Evolutionary conservation across 2,329 filamentous ascomycete genomes (phyloP).

Genomic region (Penicillium sp.): DNA sequence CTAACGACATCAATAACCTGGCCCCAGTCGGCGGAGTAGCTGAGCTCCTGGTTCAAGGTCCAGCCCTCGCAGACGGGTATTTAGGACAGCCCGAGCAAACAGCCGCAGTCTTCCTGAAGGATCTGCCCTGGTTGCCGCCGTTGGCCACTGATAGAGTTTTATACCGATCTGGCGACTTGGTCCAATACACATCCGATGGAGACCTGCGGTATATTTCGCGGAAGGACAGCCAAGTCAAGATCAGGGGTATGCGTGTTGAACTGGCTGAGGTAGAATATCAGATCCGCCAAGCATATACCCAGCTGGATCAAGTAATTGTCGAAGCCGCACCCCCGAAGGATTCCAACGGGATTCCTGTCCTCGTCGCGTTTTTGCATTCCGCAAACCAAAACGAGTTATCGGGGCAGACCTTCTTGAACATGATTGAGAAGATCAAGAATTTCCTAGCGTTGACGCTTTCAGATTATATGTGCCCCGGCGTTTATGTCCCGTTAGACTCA

Average conservation of each 20-base stretch:
- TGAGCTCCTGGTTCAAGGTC: slow-evolving; percentile 43
- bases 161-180: slow-evolving; percentile 16
- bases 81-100: slow-evolving; percentile 23
- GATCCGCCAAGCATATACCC: background rate
- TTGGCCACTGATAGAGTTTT: background rate
- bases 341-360: background rate
- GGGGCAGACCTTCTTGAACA: background rate
- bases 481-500: background rate
- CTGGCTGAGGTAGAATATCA: slow-evolving; percentile 47
- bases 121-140: slow-evolving; percentile 18
- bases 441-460: background rate
- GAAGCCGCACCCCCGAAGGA: background rate
- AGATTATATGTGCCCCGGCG: background rate
- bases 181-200: slow-evolving; percentile 15
- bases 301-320: background rate
- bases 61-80: slow-evolving; percentile 35
- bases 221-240: slow-evolving; percentile 61
- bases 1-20: slow-evolving; percentile 21
- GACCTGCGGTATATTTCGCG: slow-evolving; percentile 45
- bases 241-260: slow-evolving; percentile 61
- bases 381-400: background rate
- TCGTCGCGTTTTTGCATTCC: background rate
- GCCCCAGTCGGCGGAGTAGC: slow-evolving; percentile 39
- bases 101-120: slow-evolving; percentile 14
- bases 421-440: background rate